Evolutionary conservation across 129 eudicot genomes (phyloP).

Genomic region (Centaurea solstitialis): DNA sequence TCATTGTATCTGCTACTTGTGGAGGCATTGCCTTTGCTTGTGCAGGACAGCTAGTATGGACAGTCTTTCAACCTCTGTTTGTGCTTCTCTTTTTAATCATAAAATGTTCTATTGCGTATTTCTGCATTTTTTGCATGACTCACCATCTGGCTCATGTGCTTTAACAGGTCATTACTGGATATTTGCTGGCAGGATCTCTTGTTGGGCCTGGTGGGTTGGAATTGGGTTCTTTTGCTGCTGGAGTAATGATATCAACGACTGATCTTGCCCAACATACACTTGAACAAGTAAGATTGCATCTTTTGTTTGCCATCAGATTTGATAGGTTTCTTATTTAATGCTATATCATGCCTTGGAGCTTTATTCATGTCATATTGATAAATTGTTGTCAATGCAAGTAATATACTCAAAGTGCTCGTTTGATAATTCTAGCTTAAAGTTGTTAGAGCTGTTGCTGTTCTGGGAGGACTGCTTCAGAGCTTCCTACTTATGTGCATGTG

Average conservation of each 20-base stretch:
- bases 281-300: constrained; percentile 71
- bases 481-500: constrained; percentile 89
- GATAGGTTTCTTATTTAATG: background rate
- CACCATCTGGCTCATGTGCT: constrained; percentile 13
- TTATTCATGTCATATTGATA: background rate
- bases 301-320: constrained; percentile 3
- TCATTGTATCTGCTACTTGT: constrained; percentile 98
- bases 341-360: background rate
- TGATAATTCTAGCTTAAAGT: constrained; percentile 67
- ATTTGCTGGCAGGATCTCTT: constrained; percentile 93
- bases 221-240: constrained; percentile 99
- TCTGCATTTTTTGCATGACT: constrained; percentile 10
- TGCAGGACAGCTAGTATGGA: constrained; percentile 98
- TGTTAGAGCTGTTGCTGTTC: constrained; percentile 95
- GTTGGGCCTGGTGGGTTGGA: constrained; percentile 99
- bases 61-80: constrained; percentile 21
- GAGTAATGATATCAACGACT: constrained; percentile 98
- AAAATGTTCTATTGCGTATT: constrained; percentile 1
- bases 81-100: background rate
- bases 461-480: constrained; percentile 92
- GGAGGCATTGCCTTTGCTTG: constrained; percentile 98
- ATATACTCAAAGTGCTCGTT: constrained; percentile 7
- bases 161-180: constrained; percentile 92
- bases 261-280: constrained; percentile 99
- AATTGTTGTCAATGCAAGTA: background rate